Evolutionary conservation across 495 filamentous ascomycete species (phyloP).

Genomic region (Penicillium pancosmium): DNA sequence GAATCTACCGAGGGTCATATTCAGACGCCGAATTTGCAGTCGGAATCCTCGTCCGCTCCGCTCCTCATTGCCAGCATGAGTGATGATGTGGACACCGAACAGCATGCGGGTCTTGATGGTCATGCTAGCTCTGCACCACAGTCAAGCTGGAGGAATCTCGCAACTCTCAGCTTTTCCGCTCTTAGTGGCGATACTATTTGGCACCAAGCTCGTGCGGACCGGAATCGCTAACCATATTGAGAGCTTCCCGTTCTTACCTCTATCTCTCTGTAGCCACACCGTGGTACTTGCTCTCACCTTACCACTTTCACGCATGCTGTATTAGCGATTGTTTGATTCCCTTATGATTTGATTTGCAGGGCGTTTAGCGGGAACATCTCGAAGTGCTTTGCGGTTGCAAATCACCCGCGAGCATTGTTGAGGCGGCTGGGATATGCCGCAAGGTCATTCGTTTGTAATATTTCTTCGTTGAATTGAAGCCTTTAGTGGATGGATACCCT

Average conservation of each 20-base stretch:
- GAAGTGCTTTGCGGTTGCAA: constrained; percentile 26
- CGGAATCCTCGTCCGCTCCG: constrained; percentile 51
- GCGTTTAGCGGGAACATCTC: constrained; percentile 34
- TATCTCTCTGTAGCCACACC: constrained; percentile 12
- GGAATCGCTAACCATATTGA: constrained; percentile 38
- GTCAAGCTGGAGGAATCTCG: constrained; percentile 45
- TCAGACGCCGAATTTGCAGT: constrained; percentile 19
- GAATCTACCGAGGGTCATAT: constrained; percentile 39
- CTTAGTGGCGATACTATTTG: constrained; percentile 55
- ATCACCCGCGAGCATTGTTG: constrained; percentile 22
- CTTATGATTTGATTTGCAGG: constrained; percentile 33
- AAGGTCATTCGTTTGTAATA: constrained; percentile 22
- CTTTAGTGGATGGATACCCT: constrained; percentile 13
- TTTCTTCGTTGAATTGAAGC: constrained; percentile 16
- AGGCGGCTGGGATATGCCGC: constrained; percentile 30
- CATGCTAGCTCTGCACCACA: constrained; percentile 41
- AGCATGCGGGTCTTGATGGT: constrained; percentile 42
- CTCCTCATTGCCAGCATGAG: constrained; percentile 41
- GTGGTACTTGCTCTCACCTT: constrained; percentile 21
- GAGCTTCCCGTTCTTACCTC: constrained; percentile 10
- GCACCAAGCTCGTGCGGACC: constrained; percentile 49
- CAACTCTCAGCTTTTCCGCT: constrained; percentile 50
- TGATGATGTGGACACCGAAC: constrained; percentile 45
- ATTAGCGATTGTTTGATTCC: constrained; percentile 44
- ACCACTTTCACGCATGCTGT: constrained; percentile 31